Evolutionary conservation across 257 asterid species (phyloP), one percentile per base, ranked within the genome.

Genomic region (Solanum chiquidenum): DNA sequence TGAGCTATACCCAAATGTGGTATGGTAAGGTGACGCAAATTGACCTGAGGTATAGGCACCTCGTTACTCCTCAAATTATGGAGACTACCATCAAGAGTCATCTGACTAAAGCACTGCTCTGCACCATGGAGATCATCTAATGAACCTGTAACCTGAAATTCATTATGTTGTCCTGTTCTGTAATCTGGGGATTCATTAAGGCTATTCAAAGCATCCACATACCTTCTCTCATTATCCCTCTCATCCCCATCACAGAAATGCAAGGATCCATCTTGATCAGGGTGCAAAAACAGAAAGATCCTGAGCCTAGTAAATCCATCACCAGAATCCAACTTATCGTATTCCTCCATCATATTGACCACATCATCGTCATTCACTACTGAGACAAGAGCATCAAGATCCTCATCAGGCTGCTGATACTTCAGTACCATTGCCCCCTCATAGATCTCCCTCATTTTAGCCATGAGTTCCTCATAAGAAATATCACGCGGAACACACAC

Each of bases 341-440:
- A 95, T 91, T 97, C 99, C 94, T 97, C 99, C 98, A 97, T 95
- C 99, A 97, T 97, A 91, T 95, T 97, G 20, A 93, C 92, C 91
- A 97, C 99, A 88, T 97, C 99, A 88, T 97, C 99, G 11, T 96
- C 98, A 73, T 97, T 97, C 68, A 97, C 98, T 18, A 97, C 98
- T 21, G 99, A 97, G 27, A 97, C 99, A 33, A 97, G 95, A 27
- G 99, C 99, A 89, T 97, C 99, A 49, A 97, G 98, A 90, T 97
- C 99, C 93, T 97, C 99, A 69, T 97, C 99, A 1, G 99, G 99
- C 83, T 97, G 99, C 91, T 97, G 99, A 87, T 97, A 97, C 88
- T 97, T 97, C 86, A 96, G 89, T 83, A 95, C 91, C 1, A 91
- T 82, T 12, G 94, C 98, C 37, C 95, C 98, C 49, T 97, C 99